A percentile compares a stretch with the other conserved stretches of the same genome.
These are phyloP conservation scores for Chlorella variabilis DNA, from an alignment of 163 green algal genomes.

Conservation along the genomic window DNA sequence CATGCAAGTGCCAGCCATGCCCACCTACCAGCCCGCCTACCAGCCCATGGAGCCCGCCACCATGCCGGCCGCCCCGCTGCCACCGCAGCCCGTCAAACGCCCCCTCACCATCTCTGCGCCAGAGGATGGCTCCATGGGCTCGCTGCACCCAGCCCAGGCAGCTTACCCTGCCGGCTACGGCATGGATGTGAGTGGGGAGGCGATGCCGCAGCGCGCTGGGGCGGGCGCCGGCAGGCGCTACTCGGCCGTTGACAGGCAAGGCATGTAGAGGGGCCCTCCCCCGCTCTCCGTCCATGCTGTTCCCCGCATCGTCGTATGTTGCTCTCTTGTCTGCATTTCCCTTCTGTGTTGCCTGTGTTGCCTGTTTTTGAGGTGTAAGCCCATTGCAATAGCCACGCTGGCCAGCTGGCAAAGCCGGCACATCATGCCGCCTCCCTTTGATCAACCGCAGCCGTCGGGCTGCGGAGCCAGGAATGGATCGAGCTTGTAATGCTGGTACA, in stretches of 20 bases:
- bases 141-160: not conserved
- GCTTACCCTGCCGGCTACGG: not conserved
- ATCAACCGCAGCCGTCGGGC: too few relatives aligned
- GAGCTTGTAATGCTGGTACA: slow-evolving; percentile 7
- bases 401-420: too few relatives aligned
- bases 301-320: too few relatives aligned
- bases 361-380: too few relatives aligned
- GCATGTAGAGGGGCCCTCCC: not conserved
- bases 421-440: too few relatives aligned
- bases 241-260: slow-evolving; percentile 15
- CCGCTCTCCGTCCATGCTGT: too few relatives aligned
- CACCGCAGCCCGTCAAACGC: slow-evolving; percentile 33
- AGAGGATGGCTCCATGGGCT: not conserved
- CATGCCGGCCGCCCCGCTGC: slow-evolving; percentile 22
- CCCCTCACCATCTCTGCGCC: slow-evolving; percentile 34
- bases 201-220: slow-evolving; percentile 8
- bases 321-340: too few relatives aligned
- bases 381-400: too few relatives aligned
- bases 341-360: too few relatives aligned
- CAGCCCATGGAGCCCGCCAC: slow-evolving; percentile 8
- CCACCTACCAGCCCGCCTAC: slow-evolving; percentile 30
- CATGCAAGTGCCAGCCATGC: slow-evolving; percentile 26
- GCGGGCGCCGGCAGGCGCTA: slow-evolving; percentile 21
- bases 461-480: slow-evolving; percentile 39
- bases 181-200: not conserved